phyloP scores from a whole-genome alignment of 495 filamentous ascomycete genomes.

The Talaromyces wortmannii region DNA sequence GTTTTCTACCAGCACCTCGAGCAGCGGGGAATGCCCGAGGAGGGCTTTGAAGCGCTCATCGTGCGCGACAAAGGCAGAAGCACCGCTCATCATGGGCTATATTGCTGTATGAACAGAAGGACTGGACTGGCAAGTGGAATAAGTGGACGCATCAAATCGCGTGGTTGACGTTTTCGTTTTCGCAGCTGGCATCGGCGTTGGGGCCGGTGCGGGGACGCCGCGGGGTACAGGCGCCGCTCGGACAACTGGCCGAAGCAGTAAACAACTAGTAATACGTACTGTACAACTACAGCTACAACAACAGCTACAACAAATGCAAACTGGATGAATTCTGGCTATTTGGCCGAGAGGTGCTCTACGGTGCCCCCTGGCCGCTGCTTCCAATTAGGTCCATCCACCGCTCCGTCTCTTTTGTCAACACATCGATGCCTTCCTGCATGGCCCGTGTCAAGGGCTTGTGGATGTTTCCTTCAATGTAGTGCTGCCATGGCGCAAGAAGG shows the following conservation, averaged over 20 bases:
- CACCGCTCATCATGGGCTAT: not conserved
- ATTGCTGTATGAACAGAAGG: not conserved
- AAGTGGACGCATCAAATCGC: not conserved
- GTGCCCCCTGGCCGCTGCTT: conserved; percentile 45
- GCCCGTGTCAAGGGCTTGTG: conserved; percentile 56
- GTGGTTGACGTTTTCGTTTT: not conserved
- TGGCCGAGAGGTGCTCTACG: not conserved
- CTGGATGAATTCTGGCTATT: not conserved
- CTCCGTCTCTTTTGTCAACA: conserved; percentile 58
- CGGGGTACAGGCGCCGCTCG: not conserved
- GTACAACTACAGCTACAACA: no score
- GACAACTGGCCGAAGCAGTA: no score
- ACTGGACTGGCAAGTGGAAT: no score
- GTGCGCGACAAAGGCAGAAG: conserved; percentile 6
- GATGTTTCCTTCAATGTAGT: not conserved
- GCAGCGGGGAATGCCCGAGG: conserved; percentile 19
- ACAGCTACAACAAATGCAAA: not conserved
- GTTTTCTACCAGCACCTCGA: conserved; percentile 26
- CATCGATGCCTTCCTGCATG: conserved; percentile 56
- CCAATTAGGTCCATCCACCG: conserved; percentile 61
- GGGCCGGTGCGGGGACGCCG: not conserved
- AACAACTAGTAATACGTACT: no score
- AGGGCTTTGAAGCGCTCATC: conserved; percentile 23
- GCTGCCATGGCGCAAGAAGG: no score
- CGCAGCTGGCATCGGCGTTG: not conserved